phyloP scores from a whole-genome alignment of 805 yeast species.

The Sugiyamaella americana region DNA sequence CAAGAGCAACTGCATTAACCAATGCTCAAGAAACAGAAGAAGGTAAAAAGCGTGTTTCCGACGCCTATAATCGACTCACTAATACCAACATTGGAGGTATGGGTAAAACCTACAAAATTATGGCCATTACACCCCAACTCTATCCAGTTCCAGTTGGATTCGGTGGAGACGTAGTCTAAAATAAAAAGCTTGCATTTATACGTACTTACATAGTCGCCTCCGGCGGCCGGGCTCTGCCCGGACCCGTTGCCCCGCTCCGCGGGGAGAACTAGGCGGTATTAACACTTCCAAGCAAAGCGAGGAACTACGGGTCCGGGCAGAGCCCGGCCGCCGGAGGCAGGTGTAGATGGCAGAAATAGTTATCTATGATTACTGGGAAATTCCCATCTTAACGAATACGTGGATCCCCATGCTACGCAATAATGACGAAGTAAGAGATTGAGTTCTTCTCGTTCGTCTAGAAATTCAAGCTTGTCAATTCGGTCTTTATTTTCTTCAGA shows the following conservation, averaged over 20 bases:
- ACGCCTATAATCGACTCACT: conserved; percentile 57
- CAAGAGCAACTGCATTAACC: conserved; percentile 48
- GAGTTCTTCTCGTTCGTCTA: conserved; percentile 74
- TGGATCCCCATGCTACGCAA: conserved; percentile 37
- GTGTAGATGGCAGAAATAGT: no score
- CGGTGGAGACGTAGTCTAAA: conserved; percentile 31
- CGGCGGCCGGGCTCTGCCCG: no score
- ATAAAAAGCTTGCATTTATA: neutral
- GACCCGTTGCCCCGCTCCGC: no score
- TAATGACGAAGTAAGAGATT: conserved; percentile 57
- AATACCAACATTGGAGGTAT: conserved; percentile 55
- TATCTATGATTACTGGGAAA: neutral
- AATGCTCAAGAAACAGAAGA: conserved; percentile 38
- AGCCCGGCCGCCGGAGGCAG: no score
- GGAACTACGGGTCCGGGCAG: no score
- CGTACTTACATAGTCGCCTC: no score
- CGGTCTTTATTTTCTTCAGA: conserved; percentile 36
- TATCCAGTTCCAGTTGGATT: conserved; percentile 48
- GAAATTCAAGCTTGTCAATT: conserved; percentile 51
- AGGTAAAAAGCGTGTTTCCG: conserved; percentile 46
- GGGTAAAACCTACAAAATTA: conserved; percentile 73
- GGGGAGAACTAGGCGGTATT: no score
- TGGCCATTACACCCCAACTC: conserved; percentile 51
- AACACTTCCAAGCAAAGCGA: no score
- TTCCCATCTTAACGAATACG: neutral